Evolutionary conservation across 768 basidiomycete species (phyloP).

Genomic region (Naematelia encephala): DNA sequence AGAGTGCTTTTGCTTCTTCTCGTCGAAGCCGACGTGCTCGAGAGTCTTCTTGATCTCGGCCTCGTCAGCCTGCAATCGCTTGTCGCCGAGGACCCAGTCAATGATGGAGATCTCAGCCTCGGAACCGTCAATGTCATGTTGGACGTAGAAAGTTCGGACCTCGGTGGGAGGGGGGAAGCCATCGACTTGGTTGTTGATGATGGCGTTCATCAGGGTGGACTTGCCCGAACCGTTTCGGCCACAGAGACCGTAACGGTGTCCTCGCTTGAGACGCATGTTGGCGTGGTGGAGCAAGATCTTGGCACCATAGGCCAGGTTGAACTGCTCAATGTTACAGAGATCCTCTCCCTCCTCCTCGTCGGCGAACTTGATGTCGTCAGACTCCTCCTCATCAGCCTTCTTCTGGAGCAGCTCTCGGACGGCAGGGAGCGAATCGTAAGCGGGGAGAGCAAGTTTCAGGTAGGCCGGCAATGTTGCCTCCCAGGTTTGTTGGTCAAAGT

Average conservation of each 20-base stretch:
- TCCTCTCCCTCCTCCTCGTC: constrained; percentile 99
- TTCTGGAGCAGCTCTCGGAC: constrained; percentile 84
- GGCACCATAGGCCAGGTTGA: constrained; percentile 97
- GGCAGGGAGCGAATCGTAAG: constrained; percentile 65
- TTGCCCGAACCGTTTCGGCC: constrained; percentile 99
- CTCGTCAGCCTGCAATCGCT: constrained; percentile 68
- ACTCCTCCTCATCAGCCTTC: constrained; percentile 73
- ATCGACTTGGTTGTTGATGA: constrained; percentile 70
- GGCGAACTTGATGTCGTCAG: constrained; percentile 61
- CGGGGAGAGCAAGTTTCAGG: constrained; percentile 64
- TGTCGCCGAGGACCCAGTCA: constrained; percentile 79
- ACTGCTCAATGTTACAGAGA: constrained; percentile 91
- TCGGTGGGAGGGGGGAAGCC: constrained; percentile 97
- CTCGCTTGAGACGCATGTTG: constrained; percentile 93
- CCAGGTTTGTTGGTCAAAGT: constrained; percentile 88
- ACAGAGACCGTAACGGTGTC: constrained; percentile 96
- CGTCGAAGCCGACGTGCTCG: constrained; percentile 85
- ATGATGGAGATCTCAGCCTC: constrained; percentile 88
- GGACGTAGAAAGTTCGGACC: constrained; percentile 98
- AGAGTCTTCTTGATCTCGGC: constrained; percentile 76
- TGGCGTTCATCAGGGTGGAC: constrained; percentile 52
- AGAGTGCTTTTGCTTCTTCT: constrained; percentile 75
- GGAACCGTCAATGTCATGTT: constrained; percentile 96
- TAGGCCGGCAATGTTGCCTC: constrained; percentile 68
- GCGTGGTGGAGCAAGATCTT: constrained; percentile 98